These are phyloP conservation scores for Podospora fimiseda DNA, from an alignment of 495 filamentous ascomycete species.

Conservation along the genomic window DNA sequence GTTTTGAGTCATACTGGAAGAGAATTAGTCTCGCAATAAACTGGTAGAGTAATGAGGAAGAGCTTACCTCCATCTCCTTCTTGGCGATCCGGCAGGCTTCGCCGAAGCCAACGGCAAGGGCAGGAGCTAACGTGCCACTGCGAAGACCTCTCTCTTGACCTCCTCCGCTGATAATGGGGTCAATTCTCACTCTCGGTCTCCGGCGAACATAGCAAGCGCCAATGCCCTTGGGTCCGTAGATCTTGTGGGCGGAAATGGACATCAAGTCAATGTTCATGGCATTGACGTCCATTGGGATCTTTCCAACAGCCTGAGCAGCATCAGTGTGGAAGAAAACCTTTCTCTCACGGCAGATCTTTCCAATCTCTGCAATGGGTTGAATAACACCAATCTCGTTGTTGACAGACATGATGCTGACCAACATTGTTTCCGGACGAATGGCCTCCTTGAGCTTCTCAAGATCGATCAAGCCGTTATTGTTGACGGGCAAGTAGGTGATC, in stretches of 20 bases:
- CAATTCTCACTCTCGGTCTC: constrained; percentile 84
- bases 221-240: constrained; percentile 96
- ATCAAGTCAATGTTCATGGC: constrained; percentile 95
- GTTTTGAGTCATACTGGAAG: constrained; percentile 87
- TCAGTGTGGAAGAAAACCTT: constrained; percentile 99
- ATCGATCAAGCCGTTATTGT: constrained; percentile 73
- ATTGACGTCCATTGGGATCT: constrained; percentile 94
- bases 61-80: constrained; percentile 79
- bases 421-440: constrained; percentile 80
- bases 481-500: constrained; percentile 89
- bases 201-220: constrained; percentile 93
- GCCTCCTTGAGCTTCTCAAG: constrained; percentile 83
- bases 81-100: constrained; percentile 90
- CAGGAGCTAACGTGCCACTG: constrained; percentile 87
- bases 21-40: too few relatives aligned
- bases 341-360: constrained; percentile 79
- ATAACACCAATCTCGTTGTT: constrained; percentile 99
- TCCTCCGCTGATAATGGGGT: constrained; percentile 93
- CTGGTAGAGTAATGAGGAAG: constrained; percentile 1
- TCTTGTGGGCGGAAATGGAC: constrained; percentile 99
- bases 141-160: constrained; percentile 92
- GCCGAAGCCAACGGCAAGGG: constrained; percentile 85
- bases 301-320: constrained; percentile 91
- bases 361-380: constrained; percentile 90
- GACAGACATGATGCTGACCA: constrained; percentile 97